A percentile compares a stretch with the other conserved stretches of the same genome.
Evolutionary conservation across 1,284 basidiomycete genomes (phyloP).

Genomic region (Ustilago cynodontis): DNA sequence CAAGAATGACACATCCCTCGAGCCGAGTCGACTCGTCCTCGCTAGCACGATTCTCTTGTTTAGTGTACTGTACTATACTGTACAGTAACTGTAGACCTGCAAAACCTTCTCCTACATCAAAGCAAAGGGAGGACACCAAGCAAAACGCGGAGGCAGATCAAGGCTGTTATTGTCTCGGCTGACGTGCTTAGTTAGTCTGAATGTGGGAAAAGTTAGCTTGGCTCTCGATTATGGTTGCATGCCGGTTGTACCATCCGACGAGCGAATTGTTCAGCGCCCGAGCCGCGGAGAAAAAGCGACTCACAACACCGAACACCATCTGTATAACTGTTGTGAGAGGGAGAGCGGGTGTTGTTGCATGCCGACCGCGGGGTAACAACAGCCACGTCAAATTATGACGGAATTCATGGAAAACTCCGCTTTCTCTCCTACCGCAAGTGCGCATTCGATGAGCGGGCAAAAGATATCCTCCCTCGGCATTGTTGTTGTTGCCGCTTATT

Average conservation of each 20-base stretch:
- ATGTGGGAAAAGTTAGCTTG: background rate
- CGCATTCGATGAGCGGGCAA: too few species aligned
- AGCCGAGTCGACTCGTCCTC: background rate
- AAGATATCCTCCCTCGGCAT: slow-evolving; percentile 9
- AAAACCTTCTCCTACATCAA: too few species aligned
- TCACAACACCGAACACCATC: background rate
- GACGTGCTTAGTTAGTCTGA: background rate
- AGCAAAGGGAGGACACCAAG: background rate
- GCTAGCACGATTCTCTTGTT: background rate
- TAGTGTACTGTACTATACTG: background rate
- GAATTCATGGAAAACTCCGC: slow-evolving; percentile 9
- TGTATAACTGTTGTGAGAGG: background rate
- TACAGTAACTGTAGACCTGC: too few species aligned
- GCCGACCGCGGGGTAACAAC: slow-evolving; percentile 11
- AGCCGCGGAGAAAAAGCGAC: background rate
- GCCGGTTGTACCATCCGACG: background rate
- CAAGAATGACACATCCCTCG: slow-evolving; percentile 24
- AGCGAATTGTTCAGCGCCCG: background rate
- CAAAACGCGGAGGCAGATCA: too few species aligned
- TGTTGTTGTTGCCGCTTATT: background rate
- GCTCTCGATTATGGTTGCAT: background rate
- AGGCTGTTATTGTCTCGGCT: background rate
- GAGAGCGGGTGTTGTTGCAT: slow-evolving; percentile 1
- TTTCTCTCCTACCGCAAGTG: slow-evolving; percentile 2
- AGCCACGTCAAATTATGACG: slow-evolving; percentile 6